Evolutionary conservation across 306 rosid genomes (phyloP).

Genomic region (Mucuna pruriens): DNA sequence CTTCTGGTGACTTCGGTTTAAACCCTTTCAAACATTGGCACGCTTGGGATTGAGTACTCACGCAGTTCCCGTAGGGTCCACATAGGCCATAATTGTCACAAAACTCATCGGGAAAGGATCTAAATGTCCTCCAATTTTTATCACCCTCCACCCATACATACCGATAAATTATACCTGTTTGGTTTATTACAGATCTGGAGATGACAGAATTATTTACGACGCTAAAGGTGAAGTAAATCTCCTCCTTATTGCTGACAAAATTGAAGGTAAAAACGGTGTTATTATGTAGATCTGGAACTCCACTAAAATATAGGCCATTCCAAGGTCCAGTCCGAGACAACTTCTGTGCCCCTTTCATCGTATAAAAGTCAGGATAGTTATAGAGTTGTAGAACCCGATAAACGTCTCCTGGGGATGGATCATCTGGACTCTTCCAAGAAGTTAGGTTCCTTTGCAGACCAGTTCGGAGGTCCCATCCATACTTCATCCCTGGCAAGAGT

Average conservation of each 20-base stretch:
- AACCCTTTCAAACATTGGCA: conserved; percentile 48
- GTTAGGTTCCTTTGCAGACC: conserved; percentile 35
- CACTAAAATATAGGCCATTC: conserved; percentile 33
- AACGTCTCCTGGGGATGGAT: conserved; percentile 49
- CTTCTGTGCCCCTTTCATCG: conserved; percentile 29
- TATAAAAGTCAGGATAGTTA: conserved; percentile 16
- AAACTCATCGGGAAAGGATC: background rate
- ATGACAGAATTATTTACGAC: background rate
- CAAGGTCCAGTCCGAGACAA: conserved; percentile 21
- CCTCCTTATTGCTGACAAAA: background rate
- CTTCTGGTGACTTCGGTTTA: background rate
- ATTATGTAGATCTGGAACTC: background rate
- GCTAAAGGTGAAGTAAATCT: background rate
- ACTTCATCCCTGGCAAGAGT: conserved; percentile 51
- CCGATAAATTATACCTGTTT: background rate
- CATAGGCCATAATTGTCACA: conserved; percentile 37
- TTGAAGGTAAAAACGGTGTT: background rate
- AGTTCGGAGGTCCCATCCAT: conserved; percentile 47
- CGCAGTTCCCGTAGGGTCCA: conserved; percentile 43
- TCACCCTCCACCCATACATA: conserved; percentile 15
- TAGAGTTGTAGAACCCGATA: background rate
- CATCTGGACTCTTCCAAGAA: conserved; percentile 51
- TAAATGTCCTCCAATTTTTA: conserved; percentile 1
- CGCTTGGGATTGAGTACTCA: background rate
- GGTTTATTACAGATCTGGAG: background rate